phyloP scores from a whole-genome alignment of 2,329 filamentous ascomycete species.

The Paraconiothyrium sp. region DNA sequence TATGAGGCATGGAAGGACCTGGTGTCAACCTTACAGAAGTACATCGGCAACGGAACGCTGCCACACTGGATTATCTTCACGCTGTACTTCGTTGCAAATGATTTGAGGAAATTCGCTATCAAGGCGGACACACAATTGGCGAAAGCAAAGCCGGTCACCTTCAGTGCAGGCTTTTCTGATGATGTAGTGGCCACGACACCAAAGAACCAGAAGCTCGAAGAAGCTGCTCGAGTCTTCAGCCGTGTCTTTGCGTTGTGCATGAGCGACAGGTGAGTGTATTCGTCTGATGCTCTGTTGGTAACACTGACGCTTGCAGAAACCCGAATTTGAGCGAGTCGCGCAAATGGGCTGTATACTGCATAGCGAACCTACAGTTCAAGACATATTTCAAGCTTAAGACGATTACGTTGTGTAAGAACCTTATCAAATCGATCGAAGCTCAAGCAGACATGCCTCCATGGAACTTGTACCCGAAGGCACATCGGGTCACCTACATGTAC shows the following conservation, averaged over 20 bases:
- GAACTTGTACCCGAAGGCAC: slow-evolving; percentile 82
- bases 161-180: slow-evolving; percentile 72
- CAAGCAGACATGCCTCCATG: slow-evolving; percentile 82
- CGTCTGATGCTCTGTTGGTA: slow-evolving; percentile 29
- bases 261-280: slow-evolving; percentile 75
- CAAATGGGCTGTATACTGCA: slow-evolving; percentile 98
- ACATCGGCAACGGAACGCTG: slow-evolving; percentile 79
- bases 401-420: slow-evolving; percentile 87
- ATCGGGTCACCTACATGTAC: slow-evolving; percentile 95
- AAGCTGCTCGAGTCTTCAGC: slow-evolving; percentile 90
- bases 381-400: slow-evolving; percentile 97
- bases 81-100: slow-evolving; percentile 86
- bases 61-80: slow-evolving; percentile 93
- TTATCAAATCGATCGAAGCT: slow-evolving; percentile 83
- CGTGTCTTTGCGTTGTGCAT: slow-evolving; percentile 91
- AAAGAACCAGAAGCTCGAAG: slow-evolving; percentile 86
- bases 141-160: slow-evolving; percentile 58
- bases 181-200: slow-evolving; percentile 73
- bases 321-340: slow-evolving; percentile 81
- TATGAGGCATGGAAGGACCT: slow-evolving; percentile 92
- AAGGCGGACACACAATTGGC: slow-evolving; percentile 79
- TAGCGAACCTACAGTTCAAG: slow-evolving; percentile 95
- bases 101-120: slow-evolving; percentile 87
- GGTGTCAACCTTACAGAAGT: slow-evolving; percentile 77
- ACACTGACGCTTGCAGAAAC: slow-evolving; percentile 62